These are phyloP conservation scores for Rhododendron molle DNA, from an alignment of 148 eudicot genomes.

Conservation along the genomic window DNA sequence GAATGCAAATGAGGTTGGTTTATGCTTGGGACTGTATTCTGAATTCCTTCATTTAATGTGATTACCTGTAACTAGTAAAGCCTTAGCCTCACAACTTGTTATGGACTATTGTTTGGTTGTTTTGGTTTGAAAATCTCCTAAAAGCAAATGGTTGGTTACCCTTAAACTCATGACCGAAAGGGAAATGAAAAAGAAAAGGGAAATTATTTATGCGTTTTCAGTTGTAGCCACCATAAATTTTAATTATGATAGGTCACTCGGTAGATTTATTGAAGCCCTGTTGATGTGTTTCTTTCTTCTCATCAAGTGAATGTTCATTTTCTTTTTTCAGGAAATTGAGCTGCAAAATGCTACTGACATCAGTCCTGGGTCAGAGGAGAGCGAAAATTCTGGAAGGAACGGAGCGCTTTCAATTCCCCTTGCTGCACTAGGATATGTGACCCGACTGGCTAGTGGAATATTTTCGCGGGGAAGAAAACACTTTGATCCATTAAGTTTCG, in stretches of 20 bases:
- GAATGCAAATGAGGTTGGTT: constrained; percentile 43
- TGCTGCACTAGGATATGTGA: constrained; percentile 74
- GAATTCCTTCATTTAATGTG: neutral
- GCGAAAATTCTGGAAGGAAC: constrained; percentile 52
- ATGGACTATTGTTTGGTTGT: neutral
- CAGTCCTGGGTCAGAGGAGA: constrained; percentile 45
- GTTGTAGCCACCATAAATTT: neutral
- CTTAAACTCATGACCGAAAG: neutral
- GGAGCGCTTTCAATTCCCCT: constrained; percentile 74
- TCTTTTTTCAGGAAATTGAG: constrained; percentile 38
- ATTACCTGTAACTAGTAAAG: neutral
- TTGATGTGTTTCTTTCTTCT: neutral
- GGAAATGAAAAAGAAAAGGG: neutral
- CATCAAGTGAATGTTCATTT: neutral
- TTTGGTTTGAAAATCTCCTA: neutral
- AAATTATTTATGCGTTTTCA: neutral
- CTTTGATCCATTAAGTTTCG: constrained; percentile 32
- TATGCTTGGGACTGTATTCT: neutral
- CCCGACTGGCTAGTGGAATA: constrained; percentile 77
- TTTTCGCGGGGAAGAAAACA: constrained; percentile 63
- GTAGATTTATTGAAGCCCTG: neutral
- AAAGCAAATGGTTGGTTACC: neutral
- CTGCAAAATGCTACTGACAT: constrained; percentile 28
- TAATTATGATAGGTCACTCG: neutral
- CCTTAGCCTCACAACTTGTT: neutral